Base-by-base conservation (phyloP, 2,329 filamentous ascomycete genomes). In the Talaromyces rugulosus region DNA sequence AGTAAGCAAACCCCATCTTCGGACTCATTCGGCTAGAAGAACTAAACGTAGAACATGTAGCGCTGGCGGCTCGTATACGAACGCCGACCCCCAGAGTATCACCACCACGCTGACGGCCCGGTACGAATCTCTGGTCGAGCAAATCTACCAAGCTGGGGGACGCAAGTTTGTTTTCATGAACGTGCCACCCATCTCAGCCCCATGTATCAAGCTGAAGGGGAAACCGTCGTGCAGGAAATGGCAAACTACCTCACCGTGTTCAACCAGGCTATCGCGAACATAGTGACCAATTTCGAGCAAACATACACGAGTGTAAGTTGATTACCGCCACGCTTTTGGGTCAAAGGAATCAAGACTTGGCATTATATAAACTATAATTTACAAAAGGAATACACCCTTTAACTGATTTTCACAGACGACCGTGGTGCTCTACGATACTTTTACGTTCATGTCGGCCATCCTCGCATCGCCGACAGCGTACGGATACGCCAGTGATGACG, bases 111-210 rank as follows among this genome's bases (percentile, higher is more conserved):
- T 5, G 4, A 47, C 23, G 16, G 14, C 27, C 4, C 53, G 11
- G 16, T 52, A 52, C 50, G 23, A 52, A 6, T 52, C 18, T n/a
- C 31, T 63, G 64, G 34, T 67, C 16, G 50, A 52, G 27, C 23
- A 52, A 30, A 52, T 89, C 6, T 86, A 86, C 64, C 69, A 74
- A 2, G 74, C 77, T 2, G 86, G 86, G 0, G 80, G 80, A 2
- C 75, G 85, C 5, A 86, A 86, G 60, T 88, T 88, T 63, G 76
- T 82, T 1, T 79, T 88, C 59, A 64, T 89, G 33, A 86, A 81
- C 58, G 85, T 87, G 0, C 86, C 87, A 1, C 83, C 83, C 1
- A 67, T 65, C 0, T 68, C 68, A 68, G 65, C 40, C 72, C 72
- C 30, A 58, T 64, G 1, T 52, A 31, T 4, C 23, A 52, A 14